Base-by-base conservation (phyloP, 495 filamentous ascomycete species). In the Chaetomium tenue region DNA sequence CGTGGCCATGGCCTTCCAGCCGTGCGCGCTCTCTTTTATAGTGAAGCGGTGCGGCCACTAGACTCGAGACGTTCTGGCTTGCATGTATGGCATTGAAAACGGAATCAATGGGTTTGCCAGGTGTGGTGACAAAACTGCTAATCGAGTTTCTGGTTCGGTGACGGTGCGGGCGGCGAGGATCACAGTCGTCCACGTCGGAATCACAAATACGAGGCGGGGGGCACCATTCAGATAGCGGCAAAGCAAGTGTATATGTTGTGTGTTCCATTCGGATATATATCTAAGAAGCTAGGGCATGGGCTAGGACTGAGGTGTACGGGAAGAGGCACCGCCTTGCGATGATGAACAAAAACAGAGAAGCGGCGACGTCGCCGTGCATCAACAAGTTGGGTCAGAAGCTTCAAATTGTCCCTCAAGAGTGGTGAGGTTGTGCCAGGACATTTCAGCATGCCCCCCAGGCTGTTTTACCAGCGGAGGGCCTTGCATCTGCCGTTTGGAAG, bases 1-100 rank as follows among this genome's bases (percentile, higher is more conserved):
- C 65, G 65, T 69, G 20, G 52, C 39, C 39, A 11, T 44, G 68
- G 70, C 66, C 58, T 22, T 61, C 60, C 57, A 55, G 56, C 59
- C 58, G 64, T 58, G 53, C 58, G 72, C 65, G 58, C 66, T 59
- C 48, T 46, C 26, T 59, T 54, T 62, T 66, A 37, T 67, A 47
- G 58, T 67, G 67, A 64, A 53, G 68, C 67, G 58, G 62, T 63
- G 65, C 61, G 63, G 72, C 66, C 61, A 65, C 63, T 63, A 66
- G 60, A 67, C 67, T 53, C 55, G 70, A 61, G 65, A 60, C 60
- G 51, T 61, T 61, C 63, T 58, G 64, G 65, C 63, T 71, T 76
- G 79, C 81, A 83, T 81, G 77, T 82, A 80, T 71, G 71, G 80
- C 82, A 83, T 77, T 77, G 77, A 81, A 80, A 81, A 82, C 75